These are phyloP conservation scores for Psophocarpus tetragonolobus DNA, from an alignment of 306 rosid species.

Conservation along the genomic window DNA sequence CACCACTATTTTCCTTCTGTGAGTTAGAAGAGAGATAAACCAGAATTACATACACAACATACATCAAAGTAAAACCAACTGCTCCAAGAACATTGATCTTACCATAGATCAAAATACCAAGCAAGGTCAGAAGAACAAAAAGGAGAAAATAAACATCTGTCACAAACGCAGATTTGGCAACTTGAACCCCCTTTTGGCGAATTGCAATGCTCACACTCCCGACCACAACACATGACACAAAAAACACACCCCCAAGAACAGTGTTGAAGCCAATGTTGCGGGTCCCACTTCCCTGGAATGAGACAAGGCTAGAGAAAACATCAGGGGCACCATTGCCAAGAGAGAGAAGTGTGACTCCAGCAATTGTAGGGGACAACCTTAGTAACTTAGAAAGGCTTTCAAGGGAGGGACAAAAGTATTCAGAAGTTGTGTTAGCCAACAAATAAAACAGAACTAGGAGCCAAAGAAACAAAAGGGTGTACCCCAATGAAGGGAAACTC, in stretches of 20 bases:
- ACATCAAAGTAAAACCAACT: slow-evolving; percentile 42
- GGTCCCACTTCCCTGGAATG: slow-evolving; percentile 41
- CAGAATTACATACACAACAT: slow-evolving; percentile 37
- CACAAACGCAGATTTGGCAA: slow-evolving; percentile 37
- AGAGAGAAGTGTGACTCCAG: slow-evolving; percentile 45
- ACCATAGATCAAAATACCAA: slow-evolving; percentile 33
- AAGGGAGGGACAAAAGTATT: slow-evolving; percentile 51
- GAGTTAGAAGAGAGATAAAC: slow-evolving; percentile 36
- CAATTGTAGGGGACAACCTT: slow-evolving; percentile 47
- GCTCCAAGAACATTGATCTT: slow-evolving; percentile 46
- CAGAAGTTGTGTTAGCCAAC: slow-evolving; percentile 45
- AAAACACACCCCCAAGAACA: slow-evolving; percentile 45
- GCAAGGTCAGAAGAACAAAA: slow-evolving; percentile 35
- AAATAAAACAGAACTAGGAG: slow-evolving; percentile 44
- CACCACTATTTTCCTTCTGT: neutral
- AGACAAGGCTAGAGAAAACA: slow-evolving; percentile 44
- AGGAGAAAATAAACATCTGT: slow-evolving; percentile 48
- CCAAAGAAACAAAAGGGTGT: slow-evolving; percentile 39
- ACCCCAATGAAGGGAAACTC: slow-evolving; percentile 38
- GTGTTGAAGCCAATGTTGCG: slow-evolving; percentile 38
- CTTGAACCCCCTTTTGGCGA: slow-evolving; percentile 21
- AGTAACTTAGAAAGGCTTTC: slow-evolving; percentile 41
- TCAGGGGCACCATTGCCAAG: slow-evolving; percentile 44
- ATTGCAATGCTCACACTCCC: slow-evolving; percentile 42
- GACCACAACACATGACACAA: slow-evolving; percentile 50